Conservation (phyloP, 495 filamentous ascomycete species). For the Talaromyces adpressus region DNA sequence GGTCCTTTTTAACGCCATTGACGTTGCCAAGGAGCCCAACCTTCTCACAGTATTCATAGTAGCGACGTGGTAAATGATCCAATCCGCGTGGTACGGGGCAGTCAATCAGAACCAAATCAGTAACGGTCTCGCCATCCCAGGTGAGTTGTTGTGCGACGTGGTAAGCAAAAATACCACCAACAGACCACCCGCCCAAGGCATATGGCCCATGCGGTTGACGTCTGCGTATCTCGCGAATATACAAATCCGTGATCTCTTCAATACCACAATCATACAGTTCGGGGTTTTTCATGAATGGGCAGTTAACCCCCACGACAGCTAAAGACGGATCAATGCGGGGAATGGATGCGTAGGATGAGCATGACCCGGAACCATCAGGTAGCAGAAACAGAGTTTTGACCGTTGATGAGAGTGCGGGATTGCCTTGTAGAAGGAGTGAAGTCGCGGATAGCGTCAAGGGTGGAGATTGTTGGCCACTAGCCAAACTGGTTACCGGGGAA, state of each 20-base stretch:
- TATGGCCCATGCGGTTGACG: slow-evolving; percentile 57
- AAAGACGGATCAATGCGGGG: slow-evolving; percentile 45
- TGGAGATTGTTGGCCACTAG: too few relatives aligned
- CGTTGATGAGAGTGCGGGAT: slow-evolving; percentile 10
- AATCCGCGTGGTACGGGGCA: too few relatives aligned
- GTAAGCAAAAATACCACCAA: too few relatives aligned
- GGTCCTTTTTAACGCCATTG: too few relatives aligned
- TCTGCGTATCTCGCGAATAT: slow-evolving; percentile 58
- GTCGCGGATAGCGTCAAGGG: slow-evolving; percentile 39
- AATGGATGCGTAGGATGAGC: slow-evolving; percentile 49
- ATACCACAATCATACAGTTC: slow-evolving; percentile 43
- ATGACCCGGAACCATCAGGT: slow-evolving; percentile 22
- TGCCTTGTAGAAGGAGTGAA: slow-evolving; percentile 46
- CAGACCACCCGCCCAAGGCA: too few relatives aligned
- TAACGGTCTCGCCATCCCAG: too few relatives aligned
- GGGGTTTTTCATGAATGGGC: slow-evolving; percentile 56
- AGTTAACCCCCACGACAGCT: slow-evolving; percentile 55
- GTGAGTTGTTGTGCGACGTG: too few relatives aligned
- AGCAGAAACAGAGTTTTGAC: slow-evolving; percentile 23
- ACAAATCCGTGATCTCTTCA: slow-evolving; percentile 48
- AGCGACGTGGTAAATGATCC: too few relatives aligned
- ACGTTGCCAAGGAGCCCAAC: too few relatives aligned
- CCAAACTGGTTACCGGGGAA: too few relatives aligned
- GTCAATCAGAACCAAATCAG: too few relatives aligned
- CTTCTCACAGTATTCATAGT: too few relatives aligned